These are phyloP conservation scores for Nymphaea thermarum DNA, from an alignment of 164 flowering plant species.

Conservation along the genomic window DNA sequence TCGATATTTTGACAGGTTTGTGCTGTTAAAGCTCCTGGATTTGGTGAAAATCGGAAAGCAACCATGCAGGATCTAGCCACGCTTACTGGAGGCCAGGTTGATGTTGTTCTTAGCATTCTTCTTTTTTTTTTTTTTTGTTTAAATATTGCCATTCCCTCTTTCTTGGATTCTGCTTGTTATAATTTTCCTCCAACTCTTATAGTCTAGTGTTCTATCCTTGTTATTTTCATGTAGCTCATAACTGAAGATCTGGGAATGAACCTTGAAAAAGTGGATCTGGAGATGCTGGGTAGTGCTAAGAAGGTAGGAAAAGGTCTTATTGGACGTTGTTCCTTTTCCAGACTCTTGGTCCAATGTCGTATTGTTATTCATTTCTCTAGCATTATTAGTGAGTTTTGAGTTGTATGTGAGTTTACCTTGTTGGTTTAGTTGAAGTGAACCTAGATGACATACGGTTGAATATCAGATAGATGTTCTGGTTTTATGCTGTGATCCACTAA, in stretches of 20 bases:
- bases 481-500: background rate
- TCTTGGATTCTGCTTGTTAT: background rate
- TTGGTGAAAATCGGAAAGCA: constrained; percentile 92
- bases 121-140: background rate
- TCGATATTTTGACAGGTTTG: constrained; percentile 39
- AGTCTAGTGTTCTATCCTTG: background rate
- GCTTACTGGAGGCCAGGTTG: constrained; percentile 68
- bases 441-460: background rate
- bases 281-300: constrained; percentile 73
- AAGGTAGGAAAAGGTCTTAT: constrained; percentile 25
- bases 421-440: background rate
- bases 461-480: background rate
- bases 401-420: background rate
- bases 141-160: background rate
- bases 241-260: constrained; percentile 86
- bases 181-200: background rate
- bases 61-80: constrained; percentile 71
- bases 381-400: background rate
- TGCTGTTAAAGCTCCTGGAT: constrained; percentile 92
- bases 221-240: constrained; percentile 32
- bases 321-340: background rate
- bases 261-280: constrained; percentile 59
- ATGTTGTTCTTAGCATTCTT: background rate
- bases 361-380: background rate
- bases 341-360: background rate